phyloP scores from a whole-genome alignment of 2,329 filamentous ascomycete genomes.

The Meredithiella fracta region DNA sequence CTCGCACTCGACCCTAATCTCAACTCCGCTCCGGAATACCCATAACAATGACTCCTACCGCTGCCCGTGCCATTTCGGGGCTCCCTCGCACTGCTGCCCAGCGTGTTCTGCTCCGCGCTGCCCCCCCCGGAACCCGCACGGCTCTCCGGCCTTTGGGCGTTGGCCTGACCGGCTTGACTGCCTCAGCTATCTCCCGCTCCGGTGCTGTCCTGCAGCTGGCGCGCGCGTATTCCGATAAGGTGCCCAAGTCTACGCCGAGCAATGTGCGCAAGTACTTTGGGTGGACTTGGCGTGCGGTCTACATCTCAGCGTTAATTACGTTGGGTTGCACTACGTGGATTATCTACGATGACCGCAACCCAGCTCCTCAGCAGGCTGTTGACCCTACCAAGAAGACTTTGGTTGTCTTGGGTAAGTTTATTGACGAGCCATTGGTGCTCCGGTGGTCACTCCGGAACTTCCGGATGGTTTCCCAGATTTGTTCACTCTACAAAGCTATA shows the following conservation, averaged over 20 bases:
- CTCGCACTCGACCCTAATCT: background rate
- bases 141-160: slow-evolving; percentile 19
- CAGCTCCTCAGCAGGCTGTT: slow-evolving; percentile 58
- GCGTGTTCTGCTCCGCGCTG: slow-evolving; percentile 14
- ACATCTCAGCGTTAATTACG: slow-evolving; percentile 54
- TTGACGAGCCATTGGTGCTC: background rate
- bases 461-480: background rate
- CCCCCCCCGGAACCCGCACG: slow-evolving; percentile 13
- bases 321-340: slow-evolving; percentile 59
- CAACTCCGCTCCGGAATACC: slow-evolving; percentile 4
- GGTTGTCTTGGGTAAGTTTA: slow-evolving; percentile 66
- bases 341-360: slow-evolving; percentile 70
- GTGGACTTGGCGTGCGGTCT: slow-evolving; percentile 71
- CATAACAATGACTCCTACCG: slow-evolving; percentile 28
- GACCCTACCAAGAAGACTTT: slow-evolving; percentile 93
- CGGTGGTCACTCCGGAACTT: background rate
- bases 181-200: slow-evolving; percentile 16
- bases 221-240: slow-evolving; percentile 32
- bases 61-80: slow-evolving; percentile 25
- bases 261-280: slow-evolving; percentile 53
- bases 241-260: slow-evolving; percentile 32
- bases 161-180: slow-evolving; percentile 19
- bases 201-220: slow-evolving; percentile 17
- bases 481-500: background rate
- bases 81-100: slow-evolving; percentile 16